phyloP scores from a whole-genome alignment of 2,329 filamentous ascomycete species.

The Colletotrichum lupini region DNA sequence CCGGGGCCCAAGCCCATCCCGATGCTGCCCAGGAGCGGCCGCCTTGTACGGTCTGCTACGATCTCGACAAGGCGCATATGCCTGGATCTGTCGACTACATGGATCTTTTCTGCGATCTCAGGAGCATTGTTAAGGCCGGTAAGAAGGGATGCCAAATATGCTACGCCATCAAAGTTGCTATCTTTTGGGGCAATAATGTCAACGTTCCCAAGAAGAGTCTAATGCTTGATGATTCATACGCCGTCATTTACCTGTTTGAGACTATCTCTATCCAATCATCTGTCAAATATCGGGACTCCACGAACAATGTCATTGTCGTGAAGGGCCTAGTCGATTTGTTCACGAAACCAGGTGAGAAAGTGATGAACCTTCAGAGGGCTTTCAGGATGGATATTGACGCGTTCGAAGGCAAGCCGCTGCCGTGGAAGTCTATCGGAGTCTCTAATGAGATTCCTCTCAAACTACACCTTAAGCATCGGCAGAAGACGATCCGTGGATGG shows the following conservation, averaged over 20 bases:
- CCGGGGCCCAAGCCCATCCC: neutral
- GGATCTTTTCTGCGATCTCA: neutral
- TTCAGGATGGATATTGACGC: neutral
- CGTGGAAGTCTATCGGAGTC: constrained; percentile 1
- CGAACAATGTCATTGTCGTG: neutral
- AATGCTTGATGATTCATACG: neutral
- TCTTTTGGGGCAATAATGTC: neutral
- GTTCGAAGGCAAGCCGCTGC: neutral
- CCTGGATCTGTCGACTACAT: neutral
- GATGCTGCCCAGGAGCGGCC: neutral
- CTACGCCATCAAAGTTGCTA: constrained; percentile 5
- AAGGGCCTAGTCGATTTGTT: neutral
- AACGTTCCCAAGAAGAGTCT: neutral
- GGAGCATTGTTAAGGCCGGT: neutral
- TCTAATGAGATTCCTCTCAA: neutral
- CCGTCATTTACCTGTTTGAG: neutral
- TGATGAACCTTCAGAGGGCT: neutral
- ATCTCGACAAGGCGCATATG: neutral
- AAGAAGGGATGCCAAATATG: constrained; percentile 23
- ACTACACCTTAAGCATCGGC: neutral
- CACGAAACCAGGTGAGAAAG: constrained; percentile 12
- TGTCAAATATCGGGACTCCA: no score
- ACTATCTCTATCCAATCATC: neutral
- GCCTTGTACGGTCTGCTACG: neutral
- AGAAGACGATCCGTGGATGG: constrained; percentile 12